Evolutionary conservation across 306 rosid species (phyloP).

Genomic region (Vigna unguiculata): DNA sequence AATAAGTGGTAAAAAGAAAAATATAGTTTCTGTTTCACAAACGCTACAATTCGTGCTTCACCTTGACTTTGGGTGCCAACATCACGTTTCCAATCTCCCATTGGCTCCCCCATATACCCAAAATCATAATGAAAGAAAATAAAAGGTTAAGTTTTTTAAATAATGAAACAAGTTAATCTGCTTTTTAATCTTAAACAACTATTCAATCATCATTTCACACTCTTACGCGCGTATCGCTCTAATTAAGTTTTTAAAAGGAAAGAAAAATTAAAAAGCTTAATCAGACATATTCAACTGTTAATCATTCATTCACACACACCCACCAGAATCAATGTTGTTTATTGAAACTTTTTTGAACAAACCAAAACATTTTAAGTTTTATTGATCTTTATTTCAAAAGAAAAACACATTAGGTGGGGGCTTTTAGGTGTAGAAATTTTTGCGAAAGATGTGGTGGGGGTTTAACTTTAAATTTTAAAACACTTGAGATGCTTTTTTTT

Average conservation of each 20-base stretch:
- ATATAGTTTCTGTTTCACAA: no score
- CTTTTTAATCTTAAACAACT: conserved; percentile 8
- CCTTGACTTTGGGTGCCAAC: conserved; percentile 39
- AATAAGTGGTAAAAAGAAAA: not conserved
- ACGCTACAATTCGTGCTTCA: not conserved
- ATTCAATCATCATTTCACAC: not conserved
- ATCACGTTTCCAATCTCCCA: conserved; percentile 35
- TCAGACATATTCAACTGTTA: not conserved
- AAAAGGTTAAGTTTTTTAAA: not conserved
- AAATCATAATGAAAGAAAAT: conserved; percentile 13
- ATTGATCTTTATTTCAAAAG: no score
- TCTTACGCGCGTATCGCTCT: not conserved
- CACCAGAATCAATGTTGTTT: not conserved
- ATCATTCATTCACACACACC: not conserved
- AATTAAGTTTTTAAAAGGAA: not conserved
- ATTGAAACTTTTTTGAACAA: no score
- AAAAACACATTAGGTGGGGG: not conserved
- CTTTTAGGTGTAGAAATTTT: not conserved
- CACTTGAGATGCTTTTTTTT: not conserved
- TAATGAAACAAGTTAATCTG: not conserved
- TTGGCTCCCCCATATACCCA: conserved; percentile 28
- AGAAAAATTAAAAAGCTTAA: not conserved
- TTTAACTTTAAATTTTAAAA: conserved; percentile 1
- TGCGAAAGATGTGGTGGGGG: not conserved
- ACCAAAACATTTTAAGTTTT: no score